A percentile compares a stretch with the other conserved stretches of the same genome.
These are phyloP conservation scores for Fusarium kyushuense DNA, from an alignment of 2,329 filamentous ascomycete species.

Conservation along the genomic window DNA sequence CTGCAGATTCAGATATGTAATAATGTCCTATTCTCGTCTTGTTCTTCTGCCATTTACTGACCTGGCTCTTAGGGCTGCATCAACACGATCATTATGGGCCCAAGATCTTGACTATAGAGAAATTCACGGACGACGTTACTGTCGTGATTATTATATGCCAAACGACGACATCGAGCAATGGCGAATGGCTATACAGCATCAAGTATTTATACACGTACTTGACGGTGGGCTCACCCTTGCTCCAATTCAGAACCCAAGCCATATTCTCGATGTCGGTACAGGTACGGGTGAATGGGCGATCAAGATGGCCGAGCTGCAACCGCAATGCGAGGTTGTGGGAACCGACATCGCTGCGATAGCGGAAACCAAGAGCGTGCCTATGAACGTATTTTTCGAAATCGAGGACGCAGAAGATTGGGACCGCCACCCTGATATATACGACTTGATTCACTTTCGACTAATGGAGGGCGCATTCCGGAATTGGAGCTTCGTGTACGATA, in stretches of 20 bases:
- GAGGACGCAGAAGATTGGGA: constrained; percentile 73
- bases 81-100: constrained; percentile 63
- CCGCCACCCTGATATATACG: constrained; percentile 63
- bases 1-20: constrained; percentile 53
- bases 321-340: constrained; percentile 67
- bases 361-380: constrained; percentile 66
- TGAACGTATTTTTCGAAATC: constrained; percentile 70
- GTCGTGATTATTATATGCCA: constrained; percentile 73
- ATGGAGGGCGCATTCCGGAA: constrained; percentile 68
- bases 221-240: constrained; percentile 60
- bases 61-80: constrained; percentile 52
- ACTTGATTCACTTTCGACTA: constrained; percentile 68
- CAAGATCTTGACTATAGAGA: constrained; percentile 67
- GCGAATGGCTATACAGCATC: constrained; percentile 70
- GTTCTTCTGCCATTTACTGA: constrained; percentile 7
- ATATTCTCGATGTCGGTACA: constrained; percentile 69
- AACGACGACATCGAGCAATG: constrained; percentile 75
- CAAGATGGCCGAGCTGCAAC: constrained; percentile 66
- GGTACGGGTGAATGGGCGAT: constrained; percentile 67
- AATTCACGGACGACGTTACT: constrained; percentile 73
- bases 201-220: constrained; percentile 69
- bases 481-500: constrained; percentile 67
- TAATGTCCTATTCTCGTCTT: constrained; percentile 35
- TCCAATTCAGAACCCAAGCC: constrained; percentile 54
- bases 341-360: constrained; percentile 69